Conservation (phyloP, 2,329 filamentous ascomycete genomes). For the Botryosphaeria dothidea region DNA sequence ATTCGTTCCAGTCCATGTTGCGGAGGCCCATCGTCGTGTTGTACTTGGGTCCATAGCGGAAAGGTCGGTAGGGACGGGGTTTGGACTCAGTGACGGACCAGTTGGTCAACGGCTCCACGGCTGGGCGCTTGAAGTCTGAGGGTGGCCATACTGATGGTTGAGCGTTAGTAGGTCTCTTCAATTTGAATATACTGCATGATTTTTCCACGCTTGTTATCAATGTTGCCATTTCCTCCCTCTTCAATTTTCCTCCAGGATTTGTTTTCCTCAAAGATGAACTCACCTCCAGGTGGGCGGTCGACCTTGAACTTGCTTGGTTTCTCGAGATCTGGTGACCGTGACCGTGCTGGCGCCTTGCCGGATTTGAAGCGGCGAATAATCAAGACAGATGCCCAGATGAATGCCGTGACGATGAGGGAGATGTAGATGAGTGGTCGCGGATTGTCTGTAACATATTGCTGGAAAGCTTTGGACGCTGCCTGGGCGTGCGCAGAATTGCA, state of each 20-base stretch:
- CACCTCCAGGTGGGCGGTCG: conserved; percentile 51
- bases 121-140: conserved; percentile 60
- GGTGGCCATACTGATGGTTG: conserved; percentile 55
- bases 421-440: conserved; percentile 32
- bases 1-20: conserved; percentile 69
- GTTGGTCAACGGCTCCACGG: conserved; percentile 62
- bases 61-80: conserved; percentile 76
- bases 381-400: conserved; percentile 32
- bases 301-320: conserved; percentile 40
- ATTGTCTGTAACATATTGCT: conserved; percentile 17
- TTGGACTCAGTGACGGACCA: conserved; percentile 71
- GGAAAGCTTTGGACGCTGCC: conserved; percentile 7
- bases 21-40: conserved; percentile 76
- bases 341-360: conserved; percentile 20
- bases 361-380: conserved; percentile 31
- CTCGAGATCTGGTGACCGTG: conserved; percentile 47
- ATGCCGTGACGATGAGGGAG: conserved; percentile 32
- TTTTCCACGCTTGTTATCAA: not conserved
- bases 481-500: conserved; percentile 12
- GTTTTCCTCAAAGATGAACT: conserved; percentile 1
- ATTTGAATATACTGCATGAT: not conserved
- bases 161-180: conserved; percentile 14
- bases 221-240: not conserved
- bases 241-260: not conserved
- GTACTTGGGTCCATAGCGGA: conserved; percentile 75